Evolutionary conservation across 805 yeast genomes (phyloP), one percentile per base, ranked within the genome.

Genomic region (Teunomyces pallodes): DNA sequence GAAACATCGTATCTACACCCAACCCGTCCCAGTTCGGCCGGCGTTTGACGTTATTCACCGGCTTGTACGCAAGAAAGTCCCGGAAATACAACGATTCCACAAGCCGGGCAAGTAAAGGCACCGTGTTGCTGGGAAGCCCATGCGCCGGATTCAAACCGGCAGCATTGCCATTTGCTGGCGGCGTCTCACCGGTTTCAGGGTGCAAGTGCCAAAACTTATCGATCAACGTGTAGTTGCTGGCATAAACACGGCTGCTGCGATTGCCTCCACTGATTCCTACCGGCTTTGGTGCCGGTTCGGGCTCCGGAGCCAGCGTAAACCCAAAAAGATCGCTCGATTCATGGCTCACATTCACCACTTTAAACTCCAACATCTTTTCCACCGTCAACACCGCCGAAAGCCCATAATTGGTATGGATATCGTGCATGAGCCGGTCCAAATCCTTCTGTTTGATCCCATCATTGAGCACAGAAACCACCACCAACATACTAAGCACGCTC

Each of bases 121-220:
- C 86, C 28, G 73, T 69, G 26, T 81, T 86, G 0, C 96, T 94
- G 4, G 97, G 86, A 50, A 87, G 82, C 0, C 90, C 82, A 60
- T 83, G 86, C 0, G 84, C 69, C 3, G 83, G 76, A 45, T 70
- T 72, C 24, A 70, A 70, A 29, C 82, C 81, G 36, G 64, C 54
- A 6, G 33, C 35, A 4, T 36, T 32, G 9, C 48, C 43, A n/a
- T 50, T 36, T 16, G 52, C 55, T 31, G n/a, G 26, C n/a, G 9
- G 17, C 32, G 28, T 26, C 31, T 40, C 42, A 9, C 62, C 69
- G 16, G 66, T 71, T 12, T 60, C 63, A 28, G 88, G 81, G 64
- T 79, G 69, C 56, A 81, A 60, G 49, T 76, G 70, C 72, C 82
- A 68, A 56, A 75, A 76, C 53, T 67, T 68, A 53, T 67, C 66